Percentiles rank a stretch among this genome's conserved stretches.
These are phyloP conservation scores for Amaranthus tricolor DNA, from an alignment of 179 eudicot species.

Conservation along the genomic window DNA sequence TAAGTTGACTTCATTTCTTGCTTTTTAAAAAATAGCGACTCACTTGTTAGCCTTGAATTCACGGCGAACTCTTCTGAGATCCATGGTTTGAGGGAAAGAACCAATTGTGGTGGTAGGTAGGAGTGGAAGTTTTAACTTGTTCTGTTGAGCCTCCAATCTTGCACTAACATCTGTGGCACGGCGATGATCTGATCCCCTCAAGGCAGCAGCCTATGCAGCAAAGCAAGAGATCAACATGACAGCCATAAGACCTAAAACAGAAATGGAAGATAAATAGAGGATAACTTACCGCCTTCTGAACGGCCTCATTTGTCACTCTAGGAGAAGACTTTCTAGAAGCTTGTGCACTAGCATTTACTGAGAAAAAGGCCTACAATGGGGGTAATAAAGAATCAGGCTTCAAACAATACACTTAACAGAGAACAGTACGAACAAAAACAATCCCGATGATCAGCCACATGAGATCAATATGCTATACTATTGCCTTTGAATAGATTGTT, in stretches of 20 bases:
- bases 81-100: slow-evolving; percentile 77
- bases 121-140: slow-evolving; percentile 68
- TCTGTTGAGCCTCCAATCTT: slow-evolving; percentile 64
- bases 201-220: slow-evolving; percentile 48
- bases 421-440: background rate
- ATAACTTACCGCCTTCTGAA: slow-evolving; percentile 61
- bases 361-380: slow-evolving; percentile 48
- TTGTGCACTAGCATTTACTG: slow-evolving; percentile 57
- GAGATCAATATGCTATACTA: background rate
- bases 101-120: slow-evolving; percentile 75
- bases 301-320: slow-evolving; percentile 62
- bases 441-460: background rate
- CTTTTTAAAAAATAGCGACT: slow-evolving; percentile 21
- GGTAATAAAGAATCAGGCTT: slow-evolving; percentile 7
- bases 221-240: slow-evolving; percentile 11
- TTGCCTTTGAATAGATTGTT: background rate
- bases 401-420: slow-evolving; percentile 6
- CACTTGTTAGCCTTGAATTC: slow-evolving; percentile 76
- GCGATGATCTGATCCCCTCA: slow-evolving; percentile 66
- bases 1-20: slow-evolving; percentile 3
- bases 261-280: slow-evolving; percentile 1
- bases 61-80: slow-evolving; percentile 65
- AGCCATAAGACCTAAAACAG: background rate
- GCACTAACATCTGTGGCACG: slow-evolving; percentile 60
- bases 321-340: slow-evolving; percentile 67